Percentiles rank a stretch among this genome's conserved stretches.
These are phyloP conservation scores for Colletotrichum trifolii DNA, from an alignment of 2,329 filamentous ascomycete species.

Conservation along the genomic window DNA sequence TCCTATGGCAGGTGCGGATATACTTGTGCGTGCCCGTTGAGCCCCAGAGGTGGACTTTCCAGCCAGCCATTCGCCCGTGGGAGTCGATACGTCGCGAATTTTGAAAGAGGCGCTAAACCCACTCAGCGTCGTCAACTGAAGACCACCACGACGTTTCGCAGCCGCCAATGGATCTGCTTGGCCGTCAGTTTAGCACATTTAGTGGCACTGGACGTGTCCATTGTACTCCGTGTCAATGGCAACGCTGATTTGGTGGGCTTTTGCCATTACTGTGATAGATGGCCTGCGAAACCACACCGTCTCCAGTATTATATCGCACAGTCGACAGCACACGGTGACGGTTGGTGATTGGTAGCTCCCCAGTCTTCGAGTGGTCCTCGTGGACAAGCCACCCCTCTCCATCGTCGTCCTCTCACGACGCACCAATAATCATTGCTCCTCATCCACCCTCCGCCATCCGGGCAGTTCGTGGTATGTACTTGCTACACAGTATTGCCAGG, in stretches of 20 bases:
- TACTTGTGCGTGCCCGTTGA: too few relatives aligned
- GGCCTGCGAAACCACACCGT: conserved; percentile 35
- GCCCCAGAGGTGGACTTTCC: background rate
- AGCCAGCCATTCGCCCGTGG: conserved; percentile 8
- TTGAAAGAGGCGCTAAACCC: background rate
- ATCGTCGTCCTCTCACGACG: background rate
- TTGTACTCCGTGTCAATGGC: too few relatives aligned
- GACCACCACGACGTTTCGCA: conserved; percentile 22
- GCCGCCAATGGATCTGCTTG: conserved; percentile 1
- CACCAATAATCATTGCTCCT: too few relatives aligned
- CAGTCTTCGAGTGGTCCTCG: conserved; percentile 31
- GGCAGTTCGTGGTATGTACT: too few relatives aligned
- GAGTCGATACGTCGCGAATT: too few relatives aligned
- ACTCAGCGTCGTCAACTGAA: background rate
- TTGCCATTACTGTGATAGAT: background rate
- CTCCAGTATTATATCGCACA: conserved; percentile 2
- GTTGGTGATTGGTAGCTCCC: conserved; percentile 36
- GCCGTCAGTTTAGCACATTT: too few relatives aligned
- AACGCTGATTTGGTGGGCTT: too few relatives aligned
- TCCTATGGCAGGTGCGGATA: too few relatives aligned
- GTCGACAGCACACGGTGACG: conserved; percentile 31
- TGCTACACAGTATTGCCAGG: too few relatives aligned
- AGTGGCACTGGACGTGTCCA: too few relatives aligned
- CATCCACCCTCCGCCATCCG: background rate
- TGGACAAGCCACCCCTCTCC: conserved; percentile 31